Evolutionary conservation across 2,329 filamentous ascomycete species (phyloP).

Genomic region (Beauveria asiatica): DNA sequence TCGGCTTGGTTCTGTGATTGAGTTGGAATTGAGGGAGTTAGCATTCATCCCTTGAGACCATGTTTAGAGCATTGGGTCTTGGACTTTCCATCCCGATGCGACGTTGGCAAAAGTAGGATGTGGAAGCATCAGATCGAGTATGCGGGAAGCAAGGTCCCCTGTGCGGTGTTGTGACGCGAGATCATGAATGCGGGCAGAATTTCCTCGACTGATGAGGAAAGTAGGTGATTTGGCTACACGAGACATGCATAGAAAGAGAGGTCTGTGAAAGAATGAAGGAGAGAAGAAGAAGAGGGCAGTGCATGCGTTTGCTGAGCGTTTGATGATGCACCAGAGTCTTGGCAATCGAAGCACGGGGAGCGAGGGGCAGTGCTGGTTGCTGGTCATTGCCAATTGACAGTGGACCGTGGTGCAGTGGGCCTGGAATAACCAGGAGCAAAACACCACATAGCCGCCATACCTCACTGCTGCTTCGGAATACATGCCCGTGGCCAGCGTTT

Average conservation of each 20-base stretch:
- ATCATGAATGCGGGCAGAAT: not conserved
- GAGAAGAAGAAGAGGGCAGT: constrained; percentile 1
- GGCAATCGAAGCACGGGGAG: not conserved
- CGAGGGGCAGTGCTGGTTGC: not conserved
- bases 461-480: too few species aligned
- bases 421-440: too few species aligned
- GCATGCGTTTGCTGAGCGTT: constrained; percentile 2
- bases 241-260: constrained; percentile 1
- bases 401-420: not conserved
- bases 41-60: not conserved
- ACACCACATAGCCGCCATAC: too few species aligned
- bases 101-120: not conserved
- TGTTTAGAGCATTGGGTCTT: not conserved
- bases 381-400: not conserved
- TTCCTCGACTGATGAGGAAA: not conserved
- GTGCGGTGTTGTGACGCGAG: not conserved
- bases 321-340: not conserved
- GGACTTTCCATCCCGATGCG: not conserved
- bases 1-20: not conserved
- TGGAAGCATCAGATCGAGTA: not conserved
- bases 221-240: not conserved
- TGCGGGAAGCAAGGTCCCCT: not conserved
- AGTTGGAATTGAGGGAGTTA: not conserved
- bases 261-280: not conserved
- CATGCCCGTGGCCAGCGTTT: not conserved